phyloP scores from a whole-genome alignment of 345 rosid species.

The Murraya koenigii region DNA sequence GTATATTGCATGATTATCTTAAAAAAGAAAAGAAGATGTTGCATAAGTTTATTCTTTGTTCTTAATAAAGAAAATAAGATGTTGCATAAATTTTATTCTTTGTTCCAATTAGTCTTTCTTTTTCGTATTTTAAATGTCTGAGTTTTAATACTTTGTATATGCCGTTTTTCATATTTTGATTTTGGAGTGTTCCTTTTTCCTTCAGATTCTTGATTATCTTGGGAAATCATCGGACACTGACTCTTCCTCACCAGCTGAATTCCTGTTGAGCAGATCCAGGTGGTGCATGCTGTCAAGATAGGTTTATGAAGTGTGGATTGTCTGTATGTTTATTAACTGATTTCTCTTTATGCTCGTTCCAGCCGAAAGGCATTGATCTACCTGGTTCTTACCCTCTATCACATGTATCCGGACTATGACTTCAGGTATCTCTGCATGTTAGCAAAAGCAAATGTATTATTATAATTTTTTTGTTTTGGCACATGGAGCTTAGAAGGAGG shows the following conservation, averaged over 20 bases:
- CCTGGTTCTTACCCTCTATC: slow-evolving; percentile 88
- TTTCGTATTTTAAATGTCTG: neutral
- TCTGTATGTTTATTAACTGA: slow-evolving; percentile 21
- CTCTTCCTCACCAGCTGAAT: slow-evolving; percentile 76
- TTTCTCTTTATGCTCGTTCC: slow-evolving; percentile 36
- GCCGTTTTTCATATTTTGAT: neutral
- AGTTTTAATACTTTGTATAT: neutral
- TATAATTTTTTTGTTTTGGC: too few relatives aligned
- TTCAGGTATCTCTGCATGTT: slow-evolving; percentile 74
- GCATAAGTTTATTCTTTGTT: neutral
- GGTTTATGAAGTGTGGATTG: slow-evolving; percentile 7
- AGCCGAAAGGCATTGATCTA: slow-evolving; percentile 96
- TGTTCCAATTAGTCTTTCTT: neutral
- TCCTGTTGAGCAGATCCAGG: slow-evolving; percentile 90
- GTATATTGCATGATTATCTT: neutral
- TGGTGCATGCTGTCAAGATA: slow-evolving; percentile 25
- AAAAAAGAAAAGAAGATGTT: neutral
- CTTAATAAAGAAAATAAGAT: too few relatives aligned
- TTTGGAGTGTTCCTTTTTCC: slow-evolving; percentile 4
- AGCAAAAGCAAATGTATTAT: neutral
- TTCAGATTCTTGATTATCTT: slow-evolving; percentile 83
- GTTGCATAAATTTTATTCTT: neutral
- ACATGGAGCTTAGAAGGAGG: slow-evolving; percentile 42
- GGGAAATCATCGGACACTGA: slow-evolving; percentile 82
- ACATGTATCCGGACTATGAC: slow-evolving; percentile 92